A percentile compares a stretch with the other conserved stretches of the same genome.
Conservation (phyloP, 2,329 filamentous ascomycete genomes). For the Trichoderma citrinoviride region DNA sequence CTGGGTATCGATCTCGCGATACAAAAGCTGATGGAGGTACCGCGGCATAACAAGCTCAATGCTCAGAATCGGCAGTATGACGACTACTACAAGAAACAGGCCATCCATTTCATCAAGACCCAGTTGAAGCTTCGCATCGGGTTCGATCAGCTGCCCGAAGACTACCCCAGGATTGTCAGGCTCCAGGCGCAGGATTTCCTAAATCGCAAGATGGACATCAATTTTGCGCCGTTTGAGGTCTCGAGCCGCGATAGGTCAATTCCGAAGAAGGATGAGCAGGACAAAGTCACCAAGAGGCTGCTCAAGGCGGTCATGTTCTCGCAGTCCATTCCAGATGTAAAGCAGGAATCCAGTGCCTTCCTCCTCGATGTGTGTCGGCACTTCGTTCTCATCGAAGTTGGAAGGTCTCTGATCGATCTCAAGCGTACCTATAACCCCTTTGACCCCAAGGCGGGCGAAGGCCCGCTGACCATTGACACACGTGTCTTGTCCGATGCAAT, state of each 20-base stretch:
- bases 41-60: constrained; percentile 57
- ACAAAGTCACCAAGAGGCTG: constrained; percentile 77
- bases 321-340: constrained; percentile 76
- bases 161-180: constrained; percentile 78
- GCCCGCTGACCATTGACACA: constrained; percentile 82
- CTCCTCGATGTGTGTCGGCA: constrained; percentile 81
- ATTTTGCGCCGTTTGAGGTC: constrained; percentile 67
- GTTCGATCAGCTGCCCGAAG: constrained; percentile 82
- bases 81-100: constrained; percentile 87
- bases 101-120: constrained; percentile 80
- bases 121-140: constrained; percentile 91
- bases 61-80: constrained; percentile 62
- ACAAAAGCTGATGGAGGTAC: constrained; percentile 77
- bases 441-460: constrained; percentile 81
- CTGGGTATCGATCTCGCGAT: constrained; percentile 88
- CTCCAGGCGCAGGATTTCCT: constrained; percentile 86
- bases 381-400: constrained; percentile 86
- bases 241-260: constrained; percentile 81
- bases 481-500: constrained; percentile 84
- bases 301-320: constrained; percentile 87
- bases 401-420: constrained; percentile 74
- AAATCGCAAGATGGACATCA: constrained; percentile 67
- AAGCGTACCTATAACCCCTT: constrained; percentile 78
- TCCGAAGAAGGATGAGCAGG: constrained; percentile 81
- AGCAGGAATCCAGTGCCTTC: constrained; percentile 71